Percentiles rank a stretch among this genome's conserved stretches.
Evolutionary conservation across 176 grass and related monocot species (phyloP).

Genomic region (Carex littledalei): DNA sequence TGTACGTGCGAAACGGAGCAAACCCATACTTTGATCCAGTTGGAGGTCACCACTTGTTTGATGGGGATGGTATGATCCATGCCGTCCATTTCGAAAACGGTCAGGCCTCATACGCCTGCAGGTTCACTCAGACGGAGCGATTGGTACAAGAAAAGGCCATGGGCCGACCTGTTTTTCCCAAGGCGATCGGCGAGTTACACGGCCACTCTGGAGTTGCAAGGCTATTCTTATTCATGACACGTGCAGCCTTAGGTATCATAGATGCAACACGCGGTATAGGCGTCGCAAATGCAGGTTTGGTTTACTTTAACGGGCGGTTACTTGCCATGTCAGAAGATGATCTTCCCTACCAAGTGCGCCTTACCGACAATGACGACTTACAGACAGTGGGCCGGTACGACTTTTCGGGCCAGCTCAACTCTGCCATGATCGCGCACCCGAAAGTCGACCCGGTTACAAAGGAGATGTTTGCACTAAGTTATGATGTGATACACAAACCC

Average conservation of each 20-base stretch:
- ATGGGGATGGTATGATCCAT: constrained; percentile 95
- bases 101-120: constrained; percentile 60
- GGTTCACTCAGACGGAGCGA: constrained; percentile 71
- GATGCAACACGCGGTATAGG: constrained; percentile 60
- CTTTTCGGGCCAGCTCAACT: constrained; percentile 57
- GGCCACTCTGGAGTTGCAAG: constrained; percentile 79
- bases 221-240: constrained; percentile 44
- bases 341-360: constrained; percentile 85
- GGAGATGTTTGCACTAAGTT: constrained; percentile 87
- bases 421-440: constrained; percentile 87
- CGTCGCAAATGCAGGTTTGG: constrained; percentile 83
- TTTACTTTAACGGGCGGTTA: constrained; percentile 68
- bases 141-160: constrained; percentile 53
- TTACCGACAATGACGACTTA: constrained; percentile 59
- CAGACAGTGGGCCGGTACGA: constrained; percentile 60
- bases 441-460: constrained; percentile 72
- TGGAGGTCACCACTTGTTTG: constrained; percentile 86
- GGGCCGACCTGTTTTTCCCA: constrained; percentile 54
- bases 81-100: constrained; percentile 47
- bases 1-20: constrained; percentile 81
- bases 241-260: constrained; percentile 48
- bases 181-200: constrained; percentile 93
- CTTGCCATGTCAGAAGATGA: constrained; percentile 99
- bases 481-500: constrained; percentile 61
- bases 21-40: constrained; percentile 64